Conservation (phyloP, 2,329 filamentous ascomycete species). For the Clonostachys sp. region DNA sequence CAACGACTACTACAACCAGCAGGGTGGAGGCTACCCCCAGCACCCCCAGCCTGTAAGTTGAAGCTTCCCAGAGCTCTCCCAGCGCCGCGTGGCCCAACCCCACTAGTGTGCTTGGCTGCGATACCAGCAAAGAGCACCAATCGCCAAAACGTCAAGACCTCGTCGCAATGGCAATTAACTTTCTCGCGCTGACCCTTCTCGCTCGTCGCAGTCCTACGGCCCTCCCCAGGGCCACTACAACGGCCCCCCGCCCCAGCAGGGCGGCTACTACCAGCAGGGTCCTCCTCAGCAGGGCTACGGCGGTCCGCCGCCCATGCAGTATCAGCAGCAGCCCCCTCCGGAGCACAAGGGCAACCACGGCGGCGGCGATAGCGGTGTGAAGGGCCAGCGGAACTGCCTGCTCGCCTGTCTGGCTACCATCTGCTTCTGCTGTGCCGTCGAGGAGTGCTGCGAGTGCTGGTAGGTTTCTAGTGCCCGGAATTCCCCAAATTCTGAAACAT, state of each 20-base stretch:
- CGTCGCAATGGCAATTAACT: not conserved
- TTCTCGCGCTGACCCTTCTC: not conserved
- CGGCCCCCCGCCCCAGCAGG: not conserved
- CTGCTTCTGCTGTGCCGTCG: constrained; percentile 45
- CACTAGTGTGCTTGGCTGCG: not conserved
- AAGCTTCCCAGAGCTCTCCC: not conserved
- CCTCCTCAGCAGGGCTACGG: constrained; percentile 3
- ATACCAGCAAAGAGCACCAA: not conserved
- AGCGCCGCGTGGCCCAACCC: no score
- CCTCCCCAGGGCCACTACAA: constrained; percentile 17
- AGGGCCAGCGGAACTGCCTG: constrained; percentile 30
- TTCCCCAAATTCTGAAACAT: not conserved
- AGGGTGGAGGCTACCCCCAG: constrained; percentile 27
- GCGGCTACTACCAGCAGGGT: not conserved
- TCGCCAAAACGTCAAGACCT: not conserved
- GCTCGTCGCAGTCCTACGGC: constrained; percentile 15
- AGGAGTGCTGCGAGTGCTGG: constrained; percentile 47
- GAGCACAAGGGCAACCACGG: constrained; percentile 21
- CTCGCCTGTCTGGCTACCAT: constrained; percentile 40
- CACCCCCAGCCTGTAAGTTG: constrained; percentile 32
- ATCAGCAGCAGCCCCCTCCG: constrained; percentile 28
- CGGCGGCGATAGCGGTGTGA: constrained; percentile 10
- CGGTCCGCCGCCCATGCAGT: constrained; percentile 31
- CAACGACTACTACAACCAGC: constrained; percentile 33
- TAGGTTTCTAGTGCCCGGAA: constrained; percentile 12